Conservation (phyloP, 2,329 filamentous ascomycete species). For the Lachnellula suecica region DNA sequence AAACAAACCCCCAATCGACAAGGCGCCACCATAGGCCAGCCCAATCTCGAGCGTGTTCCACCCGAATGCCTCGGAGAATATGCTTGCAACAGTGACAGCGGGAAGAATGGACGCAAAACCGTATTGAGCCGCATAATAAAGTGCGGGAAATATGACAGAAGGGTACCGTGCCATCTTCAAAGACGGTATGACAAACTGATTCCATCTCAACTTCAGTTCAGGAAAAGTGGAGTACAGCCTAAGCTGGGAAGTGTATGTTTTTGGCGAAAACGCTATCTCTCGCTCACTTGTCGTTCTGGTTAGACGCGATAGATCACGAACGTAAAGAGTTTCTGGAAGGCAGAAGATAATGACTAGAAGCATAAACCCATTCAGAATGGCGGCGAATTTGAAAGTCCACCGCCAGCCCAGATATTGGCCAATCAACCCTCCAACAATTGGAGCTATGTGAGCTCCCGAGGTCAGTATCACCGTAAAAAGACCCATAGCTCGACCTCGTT, state of each 20-base stretch:
- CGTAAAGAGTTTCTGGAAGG: slow-evolving; percentile 33
- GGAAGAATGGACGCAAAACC: slow-evolving; percentile 34
- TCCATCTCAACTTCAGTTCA: slow-evolving; percentile 10
- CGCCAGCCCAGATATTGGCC: slow-evolving; percentile 76
- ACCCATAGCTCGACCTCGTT: slow-evolving; percentile 32
- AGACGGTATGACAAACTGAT: slow-evolving; percentile 27
- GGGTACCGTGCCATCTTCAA: slow-evolving; percentile 33
- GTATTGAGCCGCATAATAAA: slow-evolving; percentile 34
- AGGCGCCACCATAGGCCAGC: slow-evolving; percentile 31
- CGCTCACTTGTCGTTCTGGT: slow-evolving; percentile 7
- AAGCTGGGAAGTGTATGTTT: slow-evolving; percentile 4
- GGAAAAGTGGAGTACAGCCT: slow-evolving; percentile 3
- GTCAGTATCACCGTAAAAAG: slow-evolving; percentile 31
- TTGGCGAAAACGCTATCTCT: slow-evolving; percentile 2
- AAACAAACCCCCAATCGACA: slow-evolving; percentile 24
- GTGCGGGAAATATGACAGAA: slow-evolving; percentile 31
- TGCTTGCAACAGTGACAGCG: slow-evolving; percentile 33
- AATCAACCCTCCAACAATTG: slow-evolving; percentile 74
- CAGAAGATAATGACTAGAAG: slow-evolving; percentile 28
- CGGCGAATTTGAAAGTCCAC: slow-evolving; percentile 52
- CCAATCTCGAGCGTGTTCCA: slow-evolving; percentile 33
- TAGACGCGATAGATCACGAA: slow-evolving; percentile 9
- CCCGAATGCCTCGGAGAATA: slow-evolving; percentile 31
- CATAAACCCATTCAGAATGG: slow-evolving; percentile 29
- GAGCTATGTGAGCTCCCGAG: slow-evolving; percentile 31